These are phyloP conservation scores for Trypanosoma platydactyli DNA, from an alignment of 208 protist genomes.

Conservation along the genomic window DNA sequence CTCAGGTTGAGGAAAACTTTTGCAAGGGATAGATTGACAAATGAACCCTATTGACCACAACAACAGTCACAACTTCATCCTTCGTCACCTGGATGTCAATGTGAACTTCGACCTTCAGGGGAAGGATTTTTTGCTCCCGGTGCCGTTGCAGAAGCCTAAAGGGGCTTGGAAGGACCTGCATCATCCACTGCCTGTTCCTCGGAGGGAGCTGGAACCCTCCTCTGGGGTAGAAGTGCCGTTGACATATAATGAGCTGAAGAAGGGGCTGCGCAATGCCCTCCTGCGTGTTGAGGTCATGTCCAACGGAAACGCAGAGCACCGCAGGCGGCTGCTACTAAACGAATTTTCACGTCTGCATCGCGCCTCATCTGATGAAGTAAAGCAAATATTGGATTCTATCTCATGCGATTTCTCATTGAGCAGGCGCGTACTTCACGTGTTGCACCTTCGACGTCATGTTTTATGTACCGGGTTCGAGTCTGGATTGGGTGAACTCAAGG, in stretches of 20 bases:
- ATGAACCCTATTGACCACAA: background rate
- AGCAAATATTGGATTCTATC: slow-evolving; percentile 12
- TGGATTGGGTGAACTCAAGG: slow-evolving; percentile 51
- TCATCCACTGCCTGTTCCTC: background rate
- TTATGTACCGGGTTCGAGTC: slow-evolving; percentile 50
- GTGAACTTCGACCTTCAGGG: background rate
- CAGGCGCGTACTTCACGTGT: slow-evolving; percentile 45
- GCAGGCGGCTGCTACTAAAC: background rate
- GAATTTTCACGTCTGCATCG: slow-evolving; percentile 10
- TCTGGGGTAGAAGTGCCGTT: background rate
- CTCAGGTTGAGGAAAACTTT: background rate
- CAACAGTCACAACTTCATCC: background rate
- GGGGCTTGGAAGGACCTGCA: background rate
- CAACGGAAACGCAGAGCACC: background rate
- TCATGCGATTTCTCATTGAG: slow-evolving; percentile 25
- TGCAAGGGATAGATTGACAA: background rate
- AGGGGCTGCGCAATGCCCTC: slow-evolving; percentile 6
- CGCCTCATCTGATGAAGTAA: slow-evolving; percentile 14
- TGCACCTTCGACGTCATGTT: slow-evolving; percentile 40
- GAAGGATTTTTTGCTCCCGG: background rate
- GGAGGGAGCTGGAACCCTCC: background rate
- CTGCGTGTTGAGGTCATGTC: slow-evolving; percentile 12
- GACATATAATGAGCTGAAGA: slow-evolving; percentile 21
- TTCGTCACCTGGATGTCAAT: slow-evolving; percentile 24
- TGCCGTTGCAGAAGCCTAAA: background rate